Evolutionary conservation across 2,329 filamentous ascomycete species (phyloP).

Genomic region (Colletotrichum lindemuthianum): DNA sequence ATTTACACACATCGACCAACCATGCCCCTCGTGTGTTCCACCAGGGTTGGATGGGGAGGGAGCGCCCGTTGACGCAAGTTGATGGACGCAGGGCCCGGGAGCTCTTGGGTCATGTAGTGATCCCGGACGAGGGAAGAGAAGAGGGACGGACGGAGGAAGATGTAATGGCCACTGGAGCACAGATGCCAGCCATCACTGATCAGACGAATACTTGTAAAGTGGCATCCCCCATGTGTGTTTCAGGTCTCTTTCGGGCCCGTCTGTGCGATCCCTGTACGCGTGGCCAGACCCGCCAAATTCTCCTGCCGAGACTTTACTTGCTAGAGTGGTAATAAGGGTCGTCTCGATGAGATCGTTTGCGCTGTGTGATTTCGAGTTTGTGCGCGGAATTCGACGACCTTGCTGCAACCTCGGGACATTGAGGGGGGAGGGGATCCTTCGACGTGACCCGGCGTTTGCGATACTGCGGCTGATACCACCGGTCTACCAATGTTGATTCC

Average conservation of each 20-base stretch:
- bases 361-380: constrained; percentile 1
- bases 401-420: background rate
- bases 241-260: constrained; percentile 30
- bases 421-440: too few species aligned
- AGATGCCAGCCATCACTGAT: constrained; percentile 34
- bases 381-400: constrained; percentile 7
- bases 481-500: too few species aligned
- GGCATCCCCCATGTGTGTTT: constrained; percentile 29
- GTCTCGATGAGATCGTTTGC: constrained; percentile 11
- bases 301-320: constrained; percentile 19
- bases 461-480: too few species aligned
- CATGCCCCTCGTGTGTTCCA: constrained; percentile 7
- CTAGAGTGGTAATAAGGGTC: constrained; percentile 4
- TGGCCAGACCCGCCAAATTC: constrained; percentile 31
- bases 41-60: constrained; percentile 16
- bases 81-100: constrained; percentile 18
- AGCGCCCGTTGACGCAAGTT: constrained; percentile 35
- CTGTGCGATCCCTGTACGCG: constrained; percentile 32
- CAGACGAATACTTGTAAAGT: constrained; percentile 25
- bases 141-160: constrained; percentile 1
- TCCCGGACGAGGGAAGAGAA: constrained; percentile 3
- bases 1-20: constrained; percentile 18
- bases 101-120: constrained; percentile 3
- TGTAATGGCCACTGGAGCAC: constrained; percentile 11
- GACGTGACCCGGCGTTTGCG: too few species aligned